These are phyloP conservation scores for Corniculantispora saksenae DNA, from an alignment of 2,329 filamentous ascomycete species.

Conservation along the genomic window DNA sequence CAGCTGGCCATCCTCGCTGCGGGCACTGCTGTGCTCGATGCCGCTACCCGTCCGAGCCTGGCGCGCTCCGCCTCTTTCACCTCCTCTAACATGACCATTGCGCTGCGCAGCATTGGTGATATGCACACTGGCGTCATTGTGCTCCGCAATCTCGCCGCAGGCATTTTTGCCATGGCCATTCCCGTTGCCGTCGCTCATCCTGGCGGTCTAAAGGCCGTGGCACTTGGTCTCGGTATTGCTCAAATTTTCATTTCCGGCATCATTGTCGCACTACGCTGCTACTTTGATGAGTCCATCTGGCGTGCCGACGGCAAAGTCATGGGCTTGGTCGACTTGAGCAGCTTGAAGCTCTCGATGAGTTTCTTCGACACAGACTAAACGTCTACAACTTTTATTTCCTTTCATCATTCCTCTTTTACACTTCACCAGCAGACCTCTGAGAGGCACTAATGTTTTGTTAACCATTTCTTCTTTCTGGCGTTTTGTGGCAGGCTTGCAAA, in stretches of 20 bases:
- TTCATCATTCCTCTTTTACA: neutral
- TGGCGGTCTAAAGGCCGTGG: slow-evolving; percentile 39
- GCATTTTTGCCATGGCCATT: slow-evolving; percentile 45
- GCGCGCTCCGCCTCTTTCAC: slow-evolving; percentile 52
- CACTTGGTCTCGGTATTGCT: slow-evolving; percentile 43
- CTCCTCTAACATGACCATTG: slow-evolving; percentile 45
- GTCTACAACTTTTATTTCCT: neutral
- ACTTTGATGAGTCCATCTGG: slow-evolving; percentile 43
- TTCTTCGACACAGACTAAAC: slow-evolving; percentile 46
- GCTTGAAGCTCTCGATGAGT: slow-evolving; percentile 44
- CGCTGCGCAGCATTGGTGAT: slow-evolving; percentile 48
- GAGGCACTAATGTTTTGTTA: neutral
- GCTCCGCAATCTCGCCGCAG: slow-evolving; percentile 43
- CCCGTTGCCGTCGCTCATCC: slow-evolving; percentile 38
- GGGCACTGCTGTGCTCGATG: slow-evolving; percentile 43
- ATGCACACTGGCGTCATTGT: slow-evolving; percentile 47
- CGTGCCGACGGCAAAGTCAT: slow-evolving; percentile 49
- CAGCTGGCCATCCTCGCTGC: slow-evolving; percentile 50
- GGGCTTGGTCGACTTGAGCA: slow-evolving; percentile 47
- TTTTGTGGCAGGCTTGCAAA: neutral
- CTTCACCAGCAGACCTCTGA: neutral
- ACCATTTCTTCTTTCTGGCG: neutral
- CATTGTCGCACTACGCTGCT: slow-evolving; percentile 41
- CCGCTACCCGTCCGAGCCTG: slow-evolving; percentile 44
- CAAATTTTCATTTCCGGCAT: slow-evolving; percentile 41